Evolutionary conservation across 176 grass and related monocot genomes (phyloP), one percentile per base, ranked within the genome.

Genomic region (Aegilops tauschii): DNA sequence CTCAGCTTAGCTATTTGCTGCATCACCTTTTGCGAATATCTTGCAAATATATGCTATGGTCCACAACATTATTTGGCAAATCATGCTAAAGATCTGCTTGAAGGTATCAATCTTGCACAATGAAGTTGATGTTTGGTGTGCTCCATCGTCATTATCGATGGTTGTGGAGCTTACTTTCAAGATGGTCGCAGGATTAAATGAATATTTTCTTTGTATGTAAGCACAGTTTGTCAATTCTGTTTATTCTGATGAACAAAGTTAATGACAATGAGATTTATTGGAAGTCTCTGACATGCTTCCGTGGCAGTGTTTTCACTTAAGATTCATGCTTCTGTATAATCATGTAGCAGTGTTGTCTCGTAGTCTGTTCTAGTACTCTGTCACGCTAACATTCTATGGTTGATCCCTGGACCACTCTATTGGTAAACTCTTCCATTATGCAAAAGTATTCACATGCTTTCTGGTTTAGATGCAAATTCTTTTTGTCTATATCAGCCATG

Each of bases 21-120:
- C 70, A 78, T 94, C 47, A 79, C 52, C 39, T 93, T 94, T 77
- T 70, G 88, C 69, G 92, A 85, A 78, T 94, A 98, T 86, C 87
- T 98, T 77, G 87, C 86, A 47, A 86, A n/a, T 63, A 87, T 94
- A 91, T 95, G 92, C 79, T 92, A 94, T 85, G 88, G 90, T 56
- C 82, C 92, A 77, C 63, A 88, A 21, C 84, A 86, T 80, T 86
- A 93, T 90, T 65, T 91, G 49, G 75, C 77, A 71, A 45, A 78
- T 83, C 79, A 80, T 77, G 81, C 91, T 69, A 91, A 89, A 65
- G 17, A 65, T 91, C 62, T 96, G 62, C 84, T 96, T 54, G 80
- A 91, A 83, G 76, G 62, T 63, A 76, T 80, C 5, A 17, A 84
- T 82, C 52, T 59, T 73, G 42, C 42, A 72, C 37, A 78, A 68